Evolutionary conservation across 345 rosid genomes (phyloP), one percentile per base, ranked within the genome.

Genomic region (Clausena lansium): DNA sequence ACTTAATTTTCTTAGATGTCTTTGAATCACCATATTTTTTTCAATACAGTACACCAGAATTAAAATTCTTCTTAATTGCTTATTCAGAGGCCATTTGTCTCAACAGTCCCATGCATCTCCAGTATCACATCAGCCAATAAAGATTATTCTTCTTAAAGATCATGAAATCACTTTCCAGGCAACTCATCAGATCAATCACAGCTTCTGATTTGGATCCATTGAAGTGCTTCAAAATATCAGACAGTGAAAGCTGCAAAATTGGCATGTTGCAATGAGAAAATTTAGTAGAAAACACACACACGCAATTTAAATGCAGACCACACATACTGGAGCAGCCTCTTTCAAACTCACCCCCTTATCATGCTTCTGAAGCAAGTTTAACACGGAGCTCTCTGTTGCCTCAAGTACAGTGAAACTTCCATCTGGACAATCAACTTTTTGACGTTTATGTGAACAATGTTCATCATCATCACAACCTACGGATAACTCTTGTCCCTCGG

Each of bases 261-360:
- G 50, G 33, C n/a, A 73, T 54, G 38, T 75, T 39, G n/a, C 55
- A 15, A 70, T 17, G 22, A 14, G 27, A 10, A 27, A 30, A 27
- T 14, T 50, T 50, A 17, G 55, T 32, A 14, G 35, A 25, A 69
- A 27, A 69, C 47, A 25, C 67, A 32, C 14, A 1, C 47, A 41
- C 4, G 2, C 47, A 41, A 41, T 10, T 41, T 41, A 41, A 10
- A 41, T 11, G 47, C 47, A 59, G 27, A 24, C 14, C 2, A 50
- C 22, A 15, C 4, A 73, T 45, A 9, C 4, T 52, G 73, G 41
- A 14, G 14, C 28, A 13, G 28, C 22, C 24, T 59, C 7, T 19
- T 59, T 58, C 24, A 71, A 22, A 83, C 90, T 79, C 52, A 87
- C 90, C 83, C 88, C 90, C 50, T 87, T 78, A 47, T 76, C 84